Base-by-base conservation (phyloP, 768 basidiomycete species). In the Mycena crocata region DNA sequence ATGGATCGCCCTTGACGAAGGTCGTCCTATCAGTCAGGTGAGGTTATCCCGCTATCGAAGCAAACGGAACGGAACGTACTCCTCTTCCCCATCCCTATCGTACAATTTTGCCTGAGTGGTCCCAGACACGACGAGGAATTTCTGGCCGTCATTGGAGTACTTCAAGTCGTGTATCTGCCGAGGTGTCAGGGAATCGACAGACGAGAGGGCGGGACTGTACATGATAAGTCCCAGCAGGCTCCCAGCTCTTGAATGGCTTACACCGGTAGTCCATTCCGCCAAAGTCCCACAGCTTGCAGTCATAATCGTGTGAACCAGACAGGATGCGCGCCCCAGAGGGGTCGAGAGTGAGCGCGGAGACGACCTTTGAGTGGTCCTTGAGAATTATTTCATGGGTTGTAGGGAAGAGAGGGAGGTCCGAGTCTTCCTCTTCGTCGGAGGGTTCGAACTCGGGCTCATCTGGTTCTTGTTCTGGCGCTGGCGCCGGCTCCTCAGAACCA, bases 221-320 rank as follows among this genome's bases (percentile, higher is more conserved):
- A 80, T 96, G 90, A 79, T 98, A 98, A 72, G 90, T 94, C 68
- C 94, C 95, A 64, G 93, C 90, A 67, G 96, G 93, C 76, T 99
- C 98, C 90, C 93, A 99, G 71, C 89, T 93, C 81, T 96, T 93
- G 87, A 99, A 99, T 19, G 98, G 96, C 79, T 94, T 94, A 79
- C 91, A 90, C 69, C 89, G 82, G 67, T 85, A 82, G 74, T 94
- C 93, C 98, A 99, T 99, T 19, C 98, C 98, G 72, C 97, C 97
- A 79, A 99, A 99, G 79, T 99, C 98, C 96, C 97, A 99, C 58
- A 99, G 79, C 81, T 99, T 99, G 79, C 93, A 91, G 79, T 99
- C 98, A 75, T 99, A 99, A 77, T 99, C 98, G 80, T 99, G 92
- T 23, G 94, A 94, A 19, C 98, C 98, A 12, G 94, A 93, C 21